A percentile compares a stretch with the other conserved stretches of the same genome.
phyloP scores from a whole-genome alignment of 2,329 filamentous ascomycete species.

The Xylaria polymorpha region DNA sequence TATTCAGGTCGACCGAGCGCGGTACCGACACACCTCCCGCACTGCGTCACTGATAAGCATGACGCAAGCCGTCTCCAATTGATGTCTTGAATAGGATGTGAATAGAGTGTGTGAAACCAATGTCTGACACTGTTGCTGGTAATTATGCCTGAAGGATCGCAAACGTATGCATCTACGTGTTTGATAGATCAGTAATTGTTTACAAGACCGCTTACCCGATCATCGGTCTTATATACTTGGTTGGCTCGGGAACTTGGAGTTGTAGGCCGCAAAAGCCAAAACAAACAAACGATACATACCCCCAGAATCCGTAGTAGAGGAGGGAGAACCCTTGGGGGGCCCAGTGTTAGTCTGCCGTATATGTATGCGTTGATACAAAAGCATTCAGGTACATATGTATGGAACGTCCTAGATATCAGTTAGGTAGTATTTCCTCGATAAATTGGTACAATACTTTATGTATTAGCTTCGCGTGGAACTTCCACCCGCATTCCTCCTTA shows the following conservation, averaged over 20 bases:
- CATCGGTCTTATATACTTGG: background rate
- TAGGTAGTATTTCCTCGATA: background rate
- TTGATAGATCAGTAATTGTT: background rate
- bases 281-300: background rate
- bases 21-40: background rate
- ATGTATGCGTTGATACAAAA: background rate
- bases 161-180: background rate
- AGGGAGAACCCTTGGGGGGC: background rate
- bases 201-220: background rate
- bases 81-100: background rate
- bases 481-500: background rate
- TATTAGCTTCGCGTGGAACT: background rate
- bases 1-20: background rate
- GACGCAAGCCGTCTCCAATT: constrained; percentile 16
- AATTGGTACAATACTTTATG: background rate
- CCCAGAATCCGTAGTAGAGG: background rate
- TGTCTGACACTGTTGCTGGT: background rate
- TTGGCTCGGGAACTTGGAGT: background rate
- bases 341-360: background rate
- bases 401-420: background rate
- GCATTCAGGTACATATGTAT: background rate
- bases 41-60: constrained; percentile 29
- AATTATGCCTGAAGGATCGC: background rate
- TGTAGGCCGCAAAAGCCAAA: background rate
- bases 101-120: background rate